Base-by-base conservation (phyloP, 2,329 filamentous ascomycete genomes). In the Colletotrichum neosansevieriae region DNA sequence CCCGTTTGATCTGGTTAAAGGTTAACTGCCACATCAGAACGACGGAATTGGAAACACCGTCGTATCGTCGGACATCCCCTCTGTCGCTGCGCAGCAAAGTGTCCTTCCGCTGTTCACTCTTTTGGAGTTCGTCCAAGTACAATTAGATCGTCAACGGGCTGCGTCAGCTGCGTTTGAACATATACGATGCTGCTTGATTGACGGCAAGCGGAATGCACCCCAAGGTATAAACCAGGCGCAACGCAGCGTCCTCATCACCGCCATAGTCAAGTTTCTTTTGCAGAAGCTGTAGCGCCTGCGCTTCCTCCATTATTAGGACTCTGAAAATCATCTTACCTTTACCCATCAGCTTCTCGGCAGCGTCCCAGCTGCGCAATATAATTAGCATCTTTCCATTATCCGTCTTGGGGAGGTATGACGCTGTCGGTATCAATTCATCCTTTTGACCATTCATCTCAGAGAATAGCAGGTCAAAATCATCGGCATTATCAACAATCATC, bases 151-250 rank as follows among this genome's bases (percentile, higher is more conserved):
- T 59, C 9, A 77, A 21, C 21, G 21, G 21, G 21, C 21, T 21
- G 21, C 21, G 21, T 21, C 15, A 42, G 0, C 79, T 68, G 21
- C 79, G 73, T 11, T n/a, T 74, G 6, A 78, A 76, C 0, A 81
- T 80, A 11, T 79, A 81, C 0, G 78, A 76, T 0, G 77, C 74
- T 11, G 78, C 79, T 51, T 81, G 79, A 2, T 71, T 75, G 0
- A 81, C 38, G 0, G 79, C 79, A 1, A 81, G 73, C 0, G 79
- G 79, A 0, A 81, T 70, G 19, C 74, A 65, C 3, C 78, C 77
- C 0, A 81, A 67, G 78, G 73, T 3, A 47, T 38, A 1, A 67
- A 32, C 0, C 71, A 47, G 13, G 70, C 61, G 0, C 59, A 49
- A 40, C 3, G 57, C 56, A 19, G 6, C 49, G 11, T 2, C 12